These are phyloP conservation scores for Nothopassalora personata DNA, from an alignment of 2,329 filamentous ascomycete genomes.

Conservation along the genomic window DNA sequence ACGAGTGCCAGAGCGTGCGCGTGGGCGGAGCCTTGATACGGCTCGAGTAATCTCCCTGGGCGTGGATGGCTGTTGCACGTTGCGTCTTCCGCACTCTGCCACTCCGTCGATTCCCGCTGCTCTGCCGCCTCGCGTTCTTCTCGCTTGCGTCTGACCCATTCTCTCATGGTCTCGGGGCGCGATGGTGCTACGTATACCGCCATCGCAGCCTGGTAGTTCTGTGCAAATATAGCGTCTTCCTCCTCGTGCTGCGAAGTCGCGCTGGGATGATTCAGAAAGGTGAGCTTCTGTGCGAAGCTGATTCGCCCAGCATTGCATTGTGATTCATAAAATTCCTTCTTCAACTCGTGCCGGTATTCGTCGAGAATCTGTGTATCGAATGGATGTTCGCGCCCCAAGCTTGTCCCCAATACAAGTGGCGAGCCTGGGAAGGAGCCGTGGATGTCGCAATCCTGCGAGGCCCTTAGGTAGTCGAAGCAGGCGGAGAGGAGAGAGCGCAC, in stretches of 20 bases:
- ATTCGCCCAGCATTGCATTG: background rate
- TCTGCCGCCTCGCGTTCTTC: background rate
- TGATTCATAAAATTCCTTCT: background rate
- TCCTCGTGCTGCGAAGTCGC: background rate
- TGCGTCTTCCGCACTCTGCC: background rate
- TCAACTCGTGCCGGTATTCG: background rate
- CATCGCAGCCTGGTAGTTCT: background rate
- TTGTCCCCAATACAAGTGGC: background rate
- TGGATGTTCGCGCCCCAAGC: background rate
- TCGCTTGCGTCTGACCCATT: background rate
- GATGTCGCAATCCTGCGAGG: background rate
- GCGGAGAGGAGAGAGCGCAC: background rate
- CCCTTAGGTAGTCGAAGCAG: background rate
- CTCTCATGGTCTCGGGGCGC: background rate
- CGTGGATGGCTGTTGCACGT: background rate
- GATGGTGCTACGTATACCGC: background rate
- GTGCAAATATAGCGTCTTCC: background rate
- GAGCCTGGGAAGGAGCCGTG: background rate
- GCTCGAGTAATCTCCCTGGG: background rate
- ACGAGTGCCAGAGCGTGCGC: background rate
- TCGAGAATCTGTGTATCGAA: background rate
- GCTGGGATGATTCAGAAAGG: background rate
- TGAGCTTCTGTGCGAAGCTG: background rate
- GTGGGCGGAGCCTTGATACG: background rate
- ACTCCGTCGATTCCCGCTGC: background rate